Conservation (phyloP, 306 rosid species). For the Acacia crassicarpa region DNA sequence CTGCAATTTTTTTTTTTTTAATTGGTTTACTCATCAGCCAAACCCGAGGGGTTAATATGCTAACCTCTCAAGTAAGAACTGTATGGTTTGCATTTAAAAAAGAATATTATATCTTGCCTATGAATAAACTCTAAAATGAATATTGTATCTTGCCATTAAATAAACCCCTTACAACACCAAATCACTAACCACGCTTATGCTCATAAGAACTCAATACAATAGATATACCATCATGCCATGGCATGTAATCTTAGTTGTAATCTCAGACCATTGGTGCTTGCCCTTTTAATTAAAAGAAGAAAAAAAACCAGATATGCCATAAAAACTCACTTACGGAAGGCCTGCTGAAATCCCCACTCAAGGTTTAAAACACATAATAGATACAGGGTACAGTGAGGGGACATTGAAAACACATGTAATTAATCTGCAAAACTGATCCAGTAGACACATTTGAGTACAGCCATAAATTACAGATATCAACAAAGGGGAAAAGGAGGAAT, state of each 20-base stretch:
- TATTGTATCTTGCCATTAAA: background rate
- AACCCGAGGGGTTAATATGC: too few relatives aligned
- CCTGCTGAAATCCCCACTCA: background rate
- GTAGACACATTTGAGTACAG: slow-evolving; percentile 1
- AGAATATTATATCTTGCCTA: too few relatives aligned
- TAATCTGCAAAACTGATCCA: slow-evolving; percentile 29
- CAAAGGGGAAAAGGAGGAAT: background rate
- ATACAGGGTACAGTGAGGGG: background rate
- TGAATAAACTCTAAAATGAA: too few relatives aligned
- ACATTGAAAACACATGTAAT: slow-evolving; percentile 18
- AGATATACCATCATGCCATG: too few relatives aligned
- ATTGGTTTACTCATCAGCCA: too few relatives aligned
- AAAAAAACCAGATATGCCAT: background rate
- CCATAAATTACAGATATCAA: slow-evolving; percentile 17
- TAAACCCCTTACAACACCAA: background rate
- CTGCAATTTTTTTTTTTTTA: too few relatives aligned
- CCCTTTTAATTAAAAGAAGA: too few relatives aligned
- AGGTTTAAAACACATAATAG: background rate
- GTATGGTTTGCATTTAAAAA: too few relatives aligned
- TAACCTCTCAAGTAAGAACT: too few relatives aligned
- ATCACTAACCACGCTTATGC: background rate
- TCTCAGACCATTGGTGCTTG: too few relatives aligned
- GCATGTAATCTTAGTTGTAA: too few relatives aligned
- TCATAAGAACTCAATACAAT: background rate
- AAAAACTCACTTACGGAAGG: background rate